Percentiles rank a stretch among this genome's conserved stretches.
phyloP scores from a whole-genome alignment of 108 stramenopile genomes.

The Stephanodiscus triporus region DNA sequence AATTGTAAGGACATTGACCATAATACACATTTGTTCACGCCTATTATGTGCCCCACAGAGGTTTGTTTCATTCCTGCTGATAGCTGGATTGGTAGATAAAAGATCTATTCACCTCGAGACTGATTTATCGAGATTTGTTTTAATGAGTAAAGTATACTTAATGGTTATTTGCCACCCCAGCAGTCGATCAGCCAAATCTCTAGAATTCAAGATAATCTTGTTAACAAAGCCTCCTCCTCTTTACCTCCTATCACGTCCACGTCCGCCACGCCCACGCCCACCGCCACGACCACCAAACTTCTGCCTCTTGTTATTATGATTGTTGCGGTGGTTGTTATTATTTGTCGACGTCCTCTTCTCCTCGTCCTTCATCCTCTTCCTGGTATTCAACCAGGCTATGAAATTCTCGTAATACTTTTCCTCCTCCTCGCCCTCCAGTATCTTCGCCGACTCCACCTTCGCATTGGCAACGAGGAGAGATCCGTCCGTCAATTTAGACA shows the following conservation, averaged over 20 bases:
- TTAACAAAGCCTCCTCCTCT: not conserved
- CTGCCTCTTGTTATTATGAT: slow-evolving; percentile 1
- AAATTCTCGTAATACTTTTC: slow-evolving; percentile 82
- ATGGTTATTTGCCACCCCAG: too few relatives aligned
- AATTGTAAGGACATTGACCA: too few relatives aligned
- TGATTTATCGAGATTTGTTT: too few relatives aligned
- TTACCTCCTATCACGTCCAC: slow-evolving; percentile 7
- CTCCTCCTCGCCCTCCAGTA: slow-evolving; percentile 87
- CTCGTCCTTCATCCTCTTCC: slow-evolving; percentile 60
- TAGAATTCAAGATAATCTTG: not conserved
- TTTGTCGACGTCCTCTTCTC: slow-evolving; percentile 39
- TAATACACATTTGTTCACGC: too few relatives aligned
- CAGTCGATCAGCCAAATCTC: too few relatives aligned
- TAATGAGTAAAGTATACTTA: too few relatives aligned
- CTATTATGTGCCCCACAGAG: too few relatives aligned
- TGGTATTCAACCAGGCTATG: slow-evolving; percentile 75
- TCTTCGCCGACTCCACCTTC: slow-evolving; percentile 62
- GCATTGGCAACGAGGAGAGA: slow-evolving; percentile 61
- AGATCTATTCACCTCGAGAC: too few relatives aligned
- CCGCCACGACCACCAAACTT: slow-evolving; percentile 1
- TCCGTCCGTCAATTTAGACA: slow-evolving; percentile 65
- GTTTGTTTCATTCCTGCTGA: too few relatives aligned
- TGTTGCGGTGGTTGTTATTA: not conserved
- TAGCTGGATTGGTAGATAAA: too few relatives aligned
- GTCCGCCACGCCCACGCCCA: slow-evolving; percentile 2